Percentiles rank a stretch among this genome's conserved stretches.
Evolutionary conservation across 495 filamentous ascomycete species (phyloP).

Genomic region (Cercophora scortea): DNA sequence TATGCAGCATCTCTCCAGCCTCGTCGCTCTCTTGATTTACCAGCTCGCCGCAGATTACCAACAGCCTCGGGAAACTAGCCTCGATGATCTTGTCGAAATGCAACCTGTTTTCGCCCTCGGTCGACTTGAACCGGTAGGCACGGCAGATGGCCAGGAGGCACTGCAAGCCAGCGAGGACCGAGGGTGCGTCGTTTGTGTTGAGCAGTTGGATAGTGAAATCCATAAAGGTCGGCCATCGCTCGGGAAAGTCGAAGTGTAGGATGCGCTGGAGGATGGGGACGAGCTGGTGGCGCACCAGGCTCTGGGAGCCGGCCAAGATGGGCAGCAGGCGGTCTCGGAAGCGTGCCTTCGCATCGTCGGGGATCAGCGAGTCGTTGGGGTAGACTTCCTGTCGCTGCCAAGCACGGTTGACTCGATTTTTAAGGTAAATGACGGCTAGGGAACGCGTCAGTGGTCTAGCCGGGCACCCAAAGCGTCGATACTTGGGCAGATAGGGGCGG

Average conservation of each 20-base stretch:
- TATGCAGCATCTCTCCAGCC: conserved; percentile 92
- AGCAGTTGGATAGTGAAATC: conserved; percentile 84
- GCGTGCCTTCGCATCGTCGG: conserved; percentile 80
- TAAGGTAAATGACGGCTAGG: conserved; percentile 91
- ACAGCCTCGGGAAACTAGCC: conserved; percentile 81
- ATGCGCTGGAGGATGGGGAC: conserved; percentile 92
- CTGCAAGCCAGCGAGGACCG: conserved; percentile 87
- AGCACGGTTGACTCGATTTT: conserved; percentile 87
- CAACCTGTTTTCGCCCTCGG: conserved; percentile 60
- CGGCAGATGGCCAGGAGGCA: conserved; percentile 90
- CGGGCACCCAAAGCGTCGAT: not conserved
- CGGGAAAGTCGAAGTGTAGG: conserved; percentile 88
- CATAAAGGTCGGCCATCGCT: conserved; percentile 87
- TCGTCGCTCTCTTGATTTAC: conserved; percentile 86
- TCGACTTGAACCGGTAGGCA: conserved; percentile 82
- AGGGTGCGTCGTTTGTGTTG: conserved; percentile 69
- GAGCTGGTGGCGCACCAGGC: conserved; percentile 79
- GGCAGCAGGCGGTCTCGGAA: conserved; percentile 85
- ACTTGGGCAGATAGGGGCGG: conserved; percentile 1
- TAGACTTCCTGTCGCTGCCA: conserved; percentile 76
- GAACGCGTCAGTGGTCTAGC: conserved; percentile 15
- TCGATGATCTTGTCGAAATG: conserved; percentile 94
- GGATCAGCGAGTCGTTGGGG: conserved; percentile 56
- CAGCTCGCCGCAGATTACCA: conserved; percentile 76
- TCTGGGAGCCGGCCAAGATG: conserved; percentile 70